Evolutionary conservation across 2,329 filamentous ascomycete species (phyloP).

Genomic region (Pestalotiopsis sp.): DNA sequence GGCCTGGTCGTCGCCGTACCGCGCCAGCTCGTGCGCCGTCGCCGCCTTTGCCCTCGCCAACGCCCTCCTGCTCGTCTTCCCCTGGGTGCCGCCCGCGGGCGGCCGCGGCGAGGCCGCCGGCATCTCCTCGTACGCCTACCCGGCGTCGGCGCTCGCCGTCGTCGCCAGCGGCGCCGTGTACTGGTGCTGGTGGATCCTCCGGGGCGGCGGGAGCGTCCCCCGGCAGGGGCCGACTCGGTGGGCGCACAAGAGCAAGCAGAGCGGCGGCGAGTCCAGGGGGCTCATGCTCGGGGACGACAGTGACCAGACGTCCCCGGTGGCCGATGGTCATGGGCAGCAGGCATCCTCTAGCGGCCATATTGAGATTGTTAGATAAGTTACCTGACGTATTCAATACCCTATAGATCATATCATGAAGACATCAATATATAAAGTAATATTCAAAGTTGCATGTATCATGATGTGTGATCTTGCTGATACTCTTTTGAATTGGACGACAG

Average conservation of each 20-base stretch:
- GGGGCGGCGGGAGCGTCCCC: background rate
- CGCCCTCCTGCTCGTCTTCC: slow-evolving; percentile 35
- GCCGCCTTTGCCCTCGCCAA: slow-evolving; percentile 35
- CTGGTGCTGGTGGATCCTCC: slow-evolving; percentile 38
- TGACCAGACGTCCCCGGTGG: background rate
- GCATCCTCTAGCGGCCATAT: background rate
- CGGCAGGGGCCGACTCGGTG: background rate
- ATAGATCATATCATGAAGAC: background rate
- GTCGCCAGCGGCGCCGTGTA: slow-evolving; percentile 35
- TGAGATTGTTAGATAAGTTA: background rate
- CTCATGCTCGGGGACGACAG: slow-evolving; percentile 1
- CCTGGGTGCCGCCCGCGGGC: slow-evolving; percentile 38
- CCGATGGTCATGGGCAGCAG: background rate
- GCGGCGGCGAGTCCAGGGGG: background rate
- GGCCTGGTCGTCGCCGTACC: slow-evolving; percentile 33
- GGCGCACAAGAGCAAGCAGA: background rate
- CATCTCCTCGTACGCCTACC: slow-evolving; percentile 40
- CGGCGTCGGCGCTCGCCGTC: slow-evolving; percentile 36
- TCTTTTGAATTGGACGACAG: too few relatives aligned
- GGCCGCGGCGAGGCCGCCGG: slow-evolving; percentile 17
- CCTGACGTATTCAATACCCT: background rate
- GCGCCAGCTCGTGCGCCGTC: slow-evolving; percentile 31
- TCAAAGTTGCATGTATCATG: too few relatives aligned
- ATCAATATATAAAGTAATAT: too few relatives aligned
- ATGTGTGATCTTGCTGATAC: too few relatives aligned